Evolutionary conservation across 768 basidiomycete genomes (phyloP), one percentile per base, ranked within the genome.

Genomic region (Serendipita vermifera): DNA sequence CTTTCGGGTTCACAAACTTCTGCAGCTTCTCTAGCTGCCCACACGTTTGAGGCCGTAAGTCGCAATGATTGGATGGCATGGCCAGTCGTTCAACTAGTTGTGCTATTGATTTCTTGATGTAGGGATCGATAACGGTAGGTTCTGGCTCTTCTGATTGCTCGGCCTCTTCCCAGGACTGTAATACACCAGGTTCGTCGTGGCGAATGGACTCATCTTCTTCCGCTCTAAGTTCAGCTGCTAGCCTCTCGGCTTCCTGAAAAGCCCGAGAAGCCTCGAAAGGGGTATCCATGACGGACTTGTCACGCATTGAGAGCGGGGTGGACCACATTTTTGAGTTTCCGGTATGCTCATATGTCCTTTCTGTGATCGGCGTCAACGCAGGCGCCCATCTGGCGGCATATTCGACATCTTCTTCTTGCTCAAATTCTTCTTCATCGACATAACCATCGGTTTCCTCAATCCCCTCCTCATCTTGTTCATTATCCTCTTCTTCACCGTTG

Each of bases 341-440:
- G 2, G 85, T 78, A 65, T 75, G 93, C 68, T 98, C 96, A 63
- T 79, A 79, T 7, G 96, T 98, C 38, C 93, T 77, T 68, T 99
- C 96, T 11, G 89, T 89, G 68, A 98, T 97, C 2, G 96, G 94
- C 6, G 94, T 98, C 91, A 99, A 92, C 56, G 93, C 46, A 31
- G 46, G 46, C 83, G 64, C 86, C 82, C 70, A 97, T 87, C 57
- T 77, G 75, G 33, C 85, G 86, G 64, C 87, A 85, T 26, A 87
- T 78, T 15, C 86, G 82, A 14, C 83, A 27, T 66, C 62, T 7
- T 62, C 59, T 2, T 63, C 62, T 41, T 62, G 60, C 11, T 65
- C 67, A 20, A 58, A 27, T 14, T 64, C 57, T 22, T 64, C 59
- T 33, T 62, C 61, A 5, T 60, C 59, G n/a, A 36, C 39, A 14